Percentiles rank a stretch among this genome's conserved stretches.
These are phyloP conservation scores for Tulasnella sp. DNA, from an alignment of 768 basidiomycete species.

Conservation along the genomic window DNA sequence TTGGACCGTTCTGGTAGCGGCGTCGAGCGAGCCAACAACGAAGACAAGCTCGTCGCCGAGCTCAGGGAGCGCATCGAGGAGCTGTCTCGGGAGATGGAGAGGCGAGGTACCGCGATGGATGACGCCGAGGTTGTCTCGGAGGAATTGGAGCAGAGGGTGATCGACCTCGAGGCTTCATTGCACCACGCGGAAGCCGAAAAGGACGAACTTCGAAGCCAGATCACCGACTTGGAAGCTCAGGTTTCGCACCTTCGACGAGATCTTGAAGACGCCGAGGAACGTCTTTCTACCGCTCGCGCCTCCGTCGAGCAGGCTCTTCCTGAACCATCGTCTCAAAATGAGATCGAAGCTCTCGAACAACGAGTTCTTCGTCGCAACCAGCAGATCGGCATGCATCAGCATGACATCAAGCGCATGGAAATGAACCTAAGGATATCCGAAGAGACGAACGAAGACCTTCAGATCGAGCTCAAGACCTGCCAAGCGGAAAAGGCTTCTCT, in stretches of 20 bases:
- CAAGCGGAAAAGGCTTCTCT: slow-evolving; percentile 68
- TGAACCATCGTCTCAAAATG: neutral
- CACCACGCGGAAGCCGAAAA: slow-evolving; percentile 1
- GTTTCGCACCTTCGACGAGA: slow-evolving; percentile 33
- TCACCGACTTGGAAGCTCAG: neutral
- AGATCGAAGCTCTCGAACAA: slow-evolving; percentile 44
- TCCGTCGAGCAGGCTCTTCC: neutral
- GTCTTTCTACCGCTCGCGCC: neutral
- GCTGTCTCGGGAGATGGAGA: neutral
- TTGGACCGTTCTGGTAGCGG: neutral
- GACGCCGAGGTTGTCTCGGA: neutral
- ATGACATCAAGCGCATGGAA: slow-evolving; percentile 72
- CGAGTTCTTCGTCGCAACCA: slow-evolving; percentile 64
- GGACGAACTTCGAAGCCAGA: neutral
- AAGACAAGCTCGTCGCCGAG: neutral
- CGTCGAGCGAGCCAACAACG: neutral
- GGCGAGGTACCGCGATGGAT: neutral
- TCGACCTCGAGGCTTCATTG: neutral
- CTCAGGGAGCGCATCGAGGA: neutral
- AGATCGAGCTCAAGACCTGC: slow-evolving; percentile 60
- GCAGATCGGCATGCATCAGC: slow-evolving; percentile 72
- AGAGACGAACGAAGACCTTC: slow-evolving; percentile 68
- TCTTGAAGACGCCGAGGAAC: slow-evolving; percentile 46
- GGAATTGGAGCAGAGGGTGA: neutral
- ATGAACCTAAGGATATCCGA: slow-evolving; percentile 70